phyloP scores from a whole-genome alignment of 305 asterid species.

The Fraxinus nigra region DNA sequence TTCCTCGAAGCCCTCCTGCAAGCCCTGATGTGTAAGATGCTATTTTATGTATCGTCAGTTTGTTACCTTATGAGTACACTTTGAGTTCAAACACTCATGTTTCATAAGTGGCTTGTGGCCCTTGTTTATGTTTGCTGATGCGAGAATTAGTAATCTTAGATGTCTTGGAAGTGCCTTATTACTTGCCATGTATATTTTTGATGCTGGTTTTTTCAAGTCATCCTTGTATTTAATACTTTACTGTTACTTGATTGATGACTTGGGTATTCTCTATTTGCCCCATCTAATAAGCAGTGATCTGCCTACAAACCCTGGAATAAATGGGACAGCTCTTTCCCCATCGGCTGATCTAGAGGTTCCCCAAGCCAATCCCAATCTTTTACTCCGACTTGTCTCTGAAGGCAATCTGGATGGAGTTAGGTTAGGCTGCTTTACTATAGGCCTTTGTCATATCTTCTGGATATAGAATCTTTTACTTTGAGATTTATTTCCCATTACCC shows the following conservation, averaged over 20 bases:
- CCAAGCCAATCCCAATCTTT: slow-evolving; percentile 56
- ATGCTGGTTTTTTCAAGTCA: slow-evolving; percentile 12
- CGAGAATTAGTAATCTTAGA: background rate
- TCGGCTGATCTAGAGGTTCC: slow-evolving; percentile 45
- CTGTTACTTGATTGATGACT: slow-evolving; percentile 25
- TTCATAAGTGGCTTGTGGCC: slow-evolving; percentile 11
- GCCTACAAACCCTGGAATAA: slow-evolving; percentile 47
- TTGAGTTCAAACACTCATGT: slow-evolving; percentile 21
- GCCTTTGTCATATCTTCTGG: slow-evolving; percentile 13
- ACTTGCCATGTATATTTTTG: slow-evolving; percentile 2
- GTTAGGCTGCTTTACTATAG: slow-evolving; percentile 45
- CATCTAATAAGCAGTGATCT: slow-evolving; percentile 53
- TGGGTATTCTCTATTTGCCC: slow-evolving; percentile 12
- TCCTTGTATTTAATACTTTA: slow-evolving; percentile 17
- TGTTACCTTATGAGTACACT: slow-evolving; percentile 9
- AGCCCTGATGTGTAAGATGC: slow-evolving; percentile 88
- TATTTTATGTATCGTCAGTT: slow-evolving; percentile 10
- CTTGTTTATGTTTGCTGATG: background rate
- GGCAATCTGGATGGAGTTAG: slow-evolving; percentile 73
- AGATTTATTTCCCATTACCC: slow-evolving; percentile 23
- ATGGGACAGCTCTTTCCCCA: slow-evolving; percentile 54
- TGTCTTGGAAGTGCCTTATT: slow-evolving; percentile 13
- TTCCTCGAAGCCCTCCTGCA: slow-evolving; percentile 95
- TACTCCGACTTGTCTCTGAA: slow-evolving; percentile 78
- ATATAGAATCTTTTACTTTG: slow-evolving; percentile 15